These are phyloP conservation scores for Diaporthe batatas DNA, from an alignment of 2,329 filamentous ascomycete species.

Conservation along the genomic window DNA sequence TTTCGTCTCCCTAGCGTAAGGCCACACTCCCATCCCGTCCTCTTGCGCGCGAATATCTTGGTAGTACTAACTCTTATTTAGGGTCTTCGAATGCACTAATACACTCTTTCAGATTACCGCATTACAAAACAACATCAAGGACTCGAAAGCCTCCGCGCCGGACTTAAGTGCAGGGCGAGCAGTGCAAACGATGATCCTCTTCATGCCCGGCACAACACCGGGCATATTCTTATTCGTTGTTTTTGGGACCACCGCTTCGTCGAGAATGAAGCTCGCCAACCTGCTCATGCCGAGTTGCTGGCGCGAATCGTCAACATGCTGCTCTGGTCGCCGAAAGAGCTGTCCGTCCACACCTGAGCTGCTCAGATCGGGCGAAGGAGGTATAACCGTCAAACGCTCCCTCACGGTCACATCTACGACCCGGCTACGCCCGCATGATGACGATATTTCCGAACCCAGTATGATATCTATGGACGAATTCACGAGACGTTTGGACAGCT, in stretches of 20 bases:
- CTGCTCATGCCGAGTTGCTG: conserved; percentile 40
- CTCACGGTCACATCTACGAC: conserved; percentile 38
- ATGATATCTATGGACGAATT: conserved; percentile 37
- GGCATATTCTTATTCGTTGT: conserved; percentile 45
- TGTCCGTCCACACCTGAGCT: neutral
- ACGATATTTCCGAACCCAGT: conserved; percentile 30
- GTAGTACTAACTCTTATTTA: conserved; percentile 17
- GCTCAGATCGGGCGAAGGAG: neutral
- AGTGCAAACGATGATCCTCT: conserved; percentile 41
- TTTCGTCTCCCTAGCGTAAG: conserved; percentile 46
- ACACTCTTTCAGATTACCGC: conserved; percentile 47
- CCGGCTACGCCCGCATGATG: conserved; percentile 11
- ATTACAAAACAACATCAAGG: conserved; percentile 42
- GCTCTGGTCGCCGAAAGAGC: neutral
- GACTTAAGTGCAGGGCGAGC: conserved; percentile 44
- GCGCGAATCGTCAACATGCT: conserved; percentile 9
- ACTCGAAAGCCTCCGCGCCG: conserved; percentile 37
- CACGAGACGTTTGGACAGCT: conserved; percentile 13
- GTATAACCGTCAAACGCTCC: conserved; percentile 39
- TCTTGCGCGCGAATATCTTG: no score
- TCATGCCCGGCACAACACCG: conserved; percentile 46
- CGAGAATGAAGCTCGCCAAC: conserved; percentile 43
- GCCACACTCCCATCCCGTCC: neutral
- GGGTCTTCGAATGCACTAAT: conserved; percentile 48
- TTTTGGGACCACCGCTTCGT: conserved; percentile 46